Base-by-base conservation (phyloP, 441 rosid genomes). In the Erodium chrysanthum region DNA sequence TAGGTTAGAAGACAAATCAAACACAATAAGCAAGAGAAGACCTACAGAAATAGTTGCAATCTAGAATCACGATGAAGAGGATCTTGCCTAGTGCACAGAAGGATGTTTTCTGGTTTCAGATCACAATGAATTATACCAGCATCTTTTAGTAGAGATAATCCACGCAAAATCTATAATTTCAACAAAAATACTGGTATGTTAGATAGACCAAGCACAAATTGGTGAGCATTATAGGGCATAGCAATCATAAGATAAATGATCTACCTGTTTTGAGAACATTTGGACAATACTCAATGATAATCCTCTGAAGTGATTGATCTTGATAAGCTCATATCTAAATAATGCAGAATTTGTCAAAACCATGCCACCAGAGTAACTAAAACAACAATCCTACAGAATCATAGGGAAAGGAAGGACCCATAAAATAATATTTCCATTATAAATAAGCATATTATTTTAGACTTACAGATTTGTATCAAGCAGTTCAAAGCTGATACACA, bases 121-220 rank as follows among this genome's bases (percentile, higher is more conserved):
- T 96, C 99, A 78, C 98, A 96, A 72, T 96, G 98, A 72, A 96
- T 96, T 73, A 96, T 87, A 74, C 94, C 92, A 75, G 94, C 99
- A 84, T 89, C 98, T 85, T 92, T 96, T 75, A 96, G 73, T 68
- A 92, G 83, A 80, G 91, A 92, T 81, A 96, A 73, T 23, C 97
- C 99, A 67, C 78, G 83, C 81, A 96, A 83, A 80, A 92, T 92
- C 99, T 96, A 79, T 62, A 65, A 44, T 56, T 0, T 33, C 66
- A 63, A n/a, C 31, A 59, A 23, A 23, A 23, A 10, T 10, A 22
- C 7, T 1, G n/a, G 17, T 46, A 46, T 4, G 12, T 3, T 22
- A 58, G 29, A 22, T 58, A 58, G 7, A 59, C 33, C 27, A 59
- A 22, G 3, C 0, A 0, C 7, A 22, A 12, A 12, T 6, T 7